These are phyloP conservation scores for Cyberlindnera bimundalis DNA, from an alignment of 805 yeast species.

Conservation along the genomic window DNA sequence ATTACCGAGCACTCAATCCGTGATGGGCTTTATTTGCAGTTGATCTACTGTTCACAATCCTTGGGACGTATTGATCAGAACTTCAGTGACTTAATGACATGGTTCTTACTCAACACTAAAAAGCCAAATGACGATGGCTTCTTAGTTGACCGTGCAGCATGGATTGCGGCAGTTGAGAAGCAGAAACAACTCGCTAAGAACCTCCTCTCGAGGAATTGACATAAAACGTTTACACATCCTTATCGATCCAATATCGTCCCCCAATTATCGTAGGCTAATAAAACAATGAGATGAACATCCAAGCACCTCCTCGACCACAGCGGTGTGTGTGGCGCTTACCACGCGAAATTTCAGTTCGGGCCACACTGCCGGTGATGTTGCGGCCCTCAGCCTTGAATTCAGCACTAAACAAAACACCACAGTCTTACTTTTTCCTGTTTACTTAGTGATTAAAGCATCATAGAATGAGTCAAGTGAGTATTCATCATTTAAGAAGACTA, in stretches of 20 bases:
- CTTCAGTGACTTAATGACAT: slow-evolving; percentile 54
- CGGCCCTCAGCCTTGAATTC: background rate
- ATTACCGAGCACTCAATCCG: slow-evolving; percentile 39
- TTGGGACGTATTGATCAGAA: slow-evolving; percentile 68
- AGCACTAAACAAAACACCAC: background rate
- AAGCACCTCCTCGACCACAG: too few relatives aligned
- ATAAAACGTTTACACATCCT: too few relatives aligned
- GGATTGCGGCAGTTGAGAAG: slow-evolving; percentile 41
- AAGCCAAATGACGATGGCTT: background rate
- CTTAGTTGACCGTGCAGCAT: slow-evolving; percentile 36
- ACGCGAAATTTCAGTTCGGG: slow-evolving; percentile 22
- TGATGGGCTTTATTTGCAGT: slow-evolving; percentile 74
- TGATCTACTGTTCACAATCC: slow-evolving; percentile 87
- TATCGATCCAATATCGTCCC: too few relatives aligned
- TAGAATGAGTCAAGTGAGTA: background rate
- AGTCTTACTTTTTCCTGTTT: too few relatives aligned
- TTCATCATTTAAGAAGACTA: background rate
- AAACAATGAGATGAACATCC: too few relatives aligned
- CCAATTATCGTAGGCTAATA: too few relatives aligned
- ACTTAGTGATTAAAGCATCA: too few relatives aligned
- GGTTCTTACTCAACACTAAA: slow-evolving; percentile 32
- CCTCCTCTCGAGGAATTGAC: slow-evolving; percentile 3
- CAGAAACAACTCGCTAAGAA: slow-evolving; percentile 33
- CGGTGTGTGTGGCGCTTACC: slow-evolving; percentile 7
- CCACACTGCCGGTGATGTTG: slow-evolving; percentile 10